Evolutionary conservation across 345 rosid species (phyloP).

Genomic region (Pistacia integerrima): DNA sequence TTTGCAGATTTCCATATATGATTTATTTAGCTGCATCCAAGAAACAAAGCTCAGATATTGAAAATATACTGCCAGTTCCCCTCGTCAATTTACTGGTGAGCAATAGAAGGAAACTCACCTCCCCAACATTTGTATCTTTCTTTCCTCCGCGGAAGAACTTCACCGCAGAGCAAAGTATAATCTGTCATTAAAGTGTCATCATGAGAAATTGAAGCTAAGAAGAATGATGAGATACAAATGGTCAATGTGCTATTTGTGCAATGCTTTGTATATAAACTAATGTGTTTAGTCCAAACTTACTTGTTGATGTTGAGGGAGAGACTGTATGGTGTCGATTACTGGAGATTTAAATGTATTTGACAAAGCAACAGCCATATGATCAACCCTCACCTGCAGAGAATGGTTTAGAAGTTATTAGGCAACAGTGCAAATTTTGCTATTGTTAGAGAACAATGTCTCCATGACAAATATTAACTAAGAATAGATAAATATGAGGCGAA

Average conservation of each 20-base stretch:
- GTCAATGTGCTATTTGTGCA: background rate
- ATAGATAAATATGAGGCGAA: background rate
- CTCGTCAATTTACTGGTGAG: conserved; percentile 4
- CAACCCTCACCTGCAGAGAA: conserved; percentile 64
- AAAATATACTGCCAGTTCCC: background rate
- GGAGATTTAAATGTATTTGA: conserved; percentile 85
- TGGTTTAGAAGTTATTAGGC: background rate
- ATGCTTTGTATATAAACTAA: background rate
- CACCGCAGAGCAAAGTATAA: conserved; percentile 78
- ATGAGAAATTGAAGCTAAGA: conserved; percentile 3
- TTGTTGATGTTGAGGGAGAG: conserved; percentile 98
- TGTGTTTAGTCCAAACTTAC: conserved; percentile 36
- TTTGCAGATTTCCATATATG: conserved; percentile 69
- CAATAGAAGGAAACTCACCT: conserved; percentile 44
- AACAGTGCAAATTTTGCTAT: background rate
- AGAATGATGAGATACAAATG: background rate
- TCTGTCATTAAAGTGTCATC: conserved; percentile 41
- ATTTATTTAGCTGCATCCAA: conserved; percentile 69
- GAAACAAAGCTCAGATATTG: conserved; percentile 9
- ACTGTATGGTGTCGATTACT: conserved; percentile 75
- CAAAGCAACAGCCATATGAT: conserved; percentile 83
- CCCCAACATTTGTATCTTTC: conserved; percentile 74
- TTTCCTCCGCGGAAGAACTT: conserved; percentile 75
- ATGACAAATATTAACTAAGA: background rate
- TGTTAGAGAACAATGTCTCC: background rate